phyloP scores from a whole-genome alignment of 208 protist genomes.

The Trypanosoma grayi region DNA sequence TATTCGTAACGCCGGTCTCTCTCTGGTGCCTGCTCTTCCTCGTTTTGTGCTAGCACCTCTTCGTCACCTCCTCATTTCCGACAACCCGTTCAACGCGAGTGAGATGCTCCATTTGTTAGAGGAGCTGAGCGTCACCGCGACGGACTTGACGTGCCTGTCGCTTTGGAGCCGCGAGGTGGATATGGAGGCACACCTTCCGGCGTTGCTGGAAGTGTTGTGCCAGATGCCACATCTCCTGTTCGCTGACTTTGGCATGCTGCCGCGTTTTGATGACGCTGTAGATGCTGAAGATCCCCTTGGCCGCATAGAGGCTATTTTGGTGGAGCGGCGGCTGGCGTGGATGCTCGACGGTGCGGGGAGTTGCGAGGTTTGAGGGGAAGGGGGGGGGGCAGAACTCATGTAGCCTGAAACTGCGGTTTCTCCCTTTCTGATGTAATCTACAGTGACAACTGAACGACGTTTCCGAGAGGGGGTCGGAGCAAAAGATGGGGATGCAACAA shows the following conservation, averaged over 20 bases:
- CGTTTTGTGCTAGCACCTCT: constrained; percentile 31
- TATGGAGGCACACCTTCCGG: constrained; percentile 39
- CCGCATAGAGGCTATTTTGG: constrained; percentile 44
- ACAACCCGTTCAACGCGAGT: constrained; percentile 30
- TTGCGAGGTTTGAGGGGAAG: background rate
- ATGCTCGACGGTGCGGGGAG: background rate
- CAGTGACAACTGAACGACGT: too few relatives aligned
- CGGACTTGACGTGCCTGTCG: constrained; percentile 39
- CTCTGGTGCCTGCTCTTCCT: constrained; percentile 26
- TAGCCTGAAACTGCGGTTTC: too few relatives aligned
- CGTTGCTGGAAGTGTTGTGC: constrained; percentile 29
- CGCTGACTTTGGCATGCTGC: constrained; percentile 60
- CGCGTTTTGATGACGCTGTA: constrained; percentile 42
- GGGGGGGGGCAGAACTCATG: too few relatives aligned
- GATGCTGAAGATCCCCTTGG: constrained; percentile 40
- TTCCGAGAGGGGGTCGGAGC: too few relatives aligned
- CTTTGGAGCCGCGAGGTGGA: constrained; percentile 66
- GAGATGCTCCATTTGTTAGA: constrained; percentile 31
- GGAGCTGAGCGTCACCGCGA: constrained; percentile 18
- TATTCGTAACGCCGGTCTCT: constrained; percentile 40
- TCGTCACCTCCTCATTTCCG: constrained; percentile 41
- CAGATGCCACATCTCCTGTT: constrained; percentile 41
- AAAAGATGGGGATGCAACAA: too few relatives aligned
- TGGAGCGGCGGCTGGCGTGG: constrained; percentile 31
- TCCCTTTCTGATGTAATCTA: too few relatives aligned